phyloP scores from a whole-genome alignment of 805 yeast species.

The Ogataea methanolica region DNA sequence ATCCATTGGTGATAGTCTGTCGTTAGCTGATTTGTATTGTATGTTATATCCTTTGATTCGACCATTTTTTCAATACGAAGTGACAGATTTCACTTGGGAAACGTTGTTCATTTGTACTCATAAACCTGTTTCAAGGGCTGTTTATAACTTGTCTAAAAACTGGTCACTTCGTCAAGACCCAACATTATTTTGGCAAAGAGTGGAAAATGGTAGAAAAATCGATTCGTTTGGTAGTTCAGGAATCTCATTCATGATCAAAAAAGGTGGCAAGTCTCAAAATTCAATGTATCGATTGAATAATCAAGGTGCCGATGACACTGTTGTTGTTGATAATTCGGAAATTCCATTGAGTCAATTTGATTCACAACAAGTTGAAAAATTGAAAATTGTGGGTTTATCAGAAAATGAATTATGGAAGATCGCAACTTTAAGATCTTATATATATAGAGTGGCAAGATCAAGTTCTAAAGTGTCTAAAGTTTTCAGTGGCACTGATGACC shows the following conservation, averaged over 20 bases:
- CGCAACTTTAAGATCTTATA: constrained; percentile 62
- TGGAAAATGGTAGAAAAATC: constrained; percentile 25
- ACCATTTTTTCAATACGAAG: constrained; percentile 73
- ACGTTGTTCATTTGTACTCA: constrained; percentile 63
- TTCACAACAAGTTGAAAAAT: constrained; percentile 64
- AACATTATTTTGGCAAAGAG: constrained; percentile 77
- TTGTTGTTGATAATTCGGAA: constrained; percentile 37
- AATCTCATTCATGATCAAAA: constrained; percentile 28
- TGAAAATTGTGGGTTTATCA: constrained; percentile 67
- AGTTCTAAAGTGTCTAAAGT: constrained; percentile 26
- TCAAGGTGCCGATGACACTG: constrained; percentile 26
- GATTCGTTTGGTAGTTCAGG: constrained; percentile 46
- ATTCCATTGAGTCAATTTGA: constrained; percentile 62
- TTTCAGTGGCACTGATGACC: constrained; percentile 12
- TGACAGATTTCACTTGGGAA: constrained; percentile 62
- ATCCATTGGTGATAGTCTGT: constrained; percentile 55
- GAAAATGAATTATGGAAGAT: constrained; percentile 82
- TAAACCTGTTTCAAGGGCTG: constrained; percentile 60
- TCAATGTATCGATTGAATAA: constrained; percentile 15
- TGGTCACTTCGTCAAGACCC: constrained; percentile 70
- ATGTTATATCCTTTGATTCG: constrained; percentile 76
- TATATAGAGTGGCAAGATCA: constrained; percentile 50
- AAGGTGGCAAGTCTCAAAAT: constrained; percentile 9
- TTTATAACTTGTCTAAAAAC: constrained; percentile 54
- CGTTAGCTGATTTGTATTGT: constrained; percentile 79